phyloP scores from a whole-genome alignment of 441 rosid species.

The Adansonia madagascariensis region DNA sequence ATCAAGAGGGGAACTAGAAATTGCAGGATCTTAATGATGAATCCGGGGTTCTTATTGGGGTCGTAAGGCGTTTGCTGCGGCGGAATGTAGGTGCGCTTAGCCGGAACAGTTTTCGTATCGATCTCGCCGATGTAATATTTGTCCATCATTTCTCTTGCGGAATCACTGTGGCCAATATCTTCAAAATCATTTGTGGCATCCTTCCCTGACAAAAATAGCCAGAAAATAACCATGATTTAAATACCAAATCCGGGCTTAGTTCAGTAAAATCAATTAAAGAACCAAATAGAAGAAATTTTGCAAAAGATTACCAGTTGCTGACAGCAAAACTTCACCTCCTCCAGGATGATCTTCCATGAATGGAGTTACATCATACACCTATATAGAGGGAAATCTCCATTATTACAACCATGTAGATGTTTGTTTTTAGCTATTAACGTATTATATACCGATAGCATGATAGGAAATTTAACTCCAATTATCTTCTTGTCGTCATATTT shows the following conservation, averaged over 20 bases:
- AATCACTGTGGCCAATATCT: conserved; percentile 92
- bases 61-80: conserved; percentile 48
- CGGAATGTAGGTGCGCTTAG: conserved; percentile 52
- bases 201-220: conserved; percentile 54
- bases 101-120: conserved; percentile 61
- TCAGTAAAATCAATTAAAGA: background rate
- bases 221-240: background rate
- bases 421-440: background rate
- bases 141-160: conserved; percentile 79
- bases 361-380: conserved; percentile 90
- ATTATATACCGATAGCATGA: background rate
- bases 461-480: background rate
- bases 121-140: conserved; percentile 77
- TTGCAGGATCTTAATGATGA: conserved; percentile 72
- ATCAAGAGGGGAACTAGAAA: conserved; percentile 83
- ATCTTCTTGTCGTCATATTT: background rate
- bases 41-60: conserved; percentile 65
- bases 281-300: background rate
- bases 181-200: conserved; percentile 92
- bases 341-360: conserved; percentile 99
- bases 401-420: background rate
- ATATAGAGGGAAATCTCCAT: conserved; percentile 19
- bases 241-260: conserved; percentile 1
- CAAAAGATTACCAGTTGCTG: conserved; percentile 61
- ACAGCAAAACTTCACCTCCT: conserved; percentile 88